Percentiles rank a stretch among this genome's conserved stretches.
These are phyloP conservation scores for Lasiosphaeria ovina DNA, from an alignment of 495 filamentous ascomycete genomes.

Conservation along the genomic window DNA sequence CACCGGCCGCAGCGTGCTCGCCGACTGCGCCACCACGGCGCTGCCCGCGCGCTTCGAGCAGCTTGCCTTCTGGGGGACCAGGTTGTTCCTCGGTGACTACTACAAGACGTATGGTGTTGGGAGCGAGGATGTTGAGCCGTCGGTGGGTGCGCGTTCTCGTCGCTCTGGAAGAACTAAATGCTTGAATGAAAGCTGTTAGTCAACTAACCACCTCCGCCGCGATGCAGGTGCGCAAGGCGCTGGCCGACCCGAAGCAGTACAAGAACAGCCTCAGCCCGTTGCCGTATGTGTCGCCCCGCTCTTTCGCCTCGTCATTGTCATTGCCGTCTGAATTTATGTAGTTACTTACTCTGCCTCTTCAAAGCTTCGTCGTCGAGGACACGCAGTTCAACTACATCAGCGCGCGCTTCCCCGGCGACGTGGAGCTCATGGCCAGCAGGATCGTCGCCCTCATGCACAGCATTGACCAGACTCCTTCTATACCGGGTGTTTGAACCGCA, in stretches of 20 bases:
- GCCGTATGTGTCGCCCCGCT: conserved; percentile 42
- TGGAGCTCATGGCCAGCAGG: conserved; percentile 45
- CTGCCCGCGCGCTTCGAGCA: conserved; percentile 52
- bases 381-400: conserved; percentile 54
- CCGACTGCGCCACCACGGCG: conserved; percentile 49
- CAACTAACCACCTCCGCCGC: neutral
- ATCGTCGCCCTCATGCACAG: conserved; percentile 45
- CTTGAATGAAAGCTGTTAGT: neutral
- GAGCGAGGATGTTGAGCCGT: conserved; percentile 48
- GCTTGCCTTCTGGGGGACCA: conserved; percentile 47
- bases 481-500: too few species aligned
- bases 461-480: conserved; percentile 4
- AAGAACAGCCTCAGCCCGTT: conserved; percentile 45
- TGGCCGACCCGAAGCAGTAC: conserved; percentile 47
- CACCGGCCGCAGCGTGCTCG: conserved; percentile 40
- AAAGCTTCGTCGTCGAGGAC: conserved; percentile 52
- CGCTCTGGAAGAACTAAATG: neutral
- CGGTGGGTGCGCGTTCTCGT: conserved; percentile 31
- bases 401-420: conserved; percentile 51
- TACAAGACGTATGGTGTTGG: conserved; percentile 57
- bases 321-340: neutral
- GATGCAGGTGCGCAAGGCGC: conserved; percentile 45
- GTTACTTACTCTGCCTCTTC: neutral
- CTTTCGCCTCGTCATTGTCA: neutral
- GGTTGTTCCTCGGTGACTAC: conserved; percentile 52